Conservation (phyloP, 257 asterid species). For the Knoxia roxburghii region DNA sequence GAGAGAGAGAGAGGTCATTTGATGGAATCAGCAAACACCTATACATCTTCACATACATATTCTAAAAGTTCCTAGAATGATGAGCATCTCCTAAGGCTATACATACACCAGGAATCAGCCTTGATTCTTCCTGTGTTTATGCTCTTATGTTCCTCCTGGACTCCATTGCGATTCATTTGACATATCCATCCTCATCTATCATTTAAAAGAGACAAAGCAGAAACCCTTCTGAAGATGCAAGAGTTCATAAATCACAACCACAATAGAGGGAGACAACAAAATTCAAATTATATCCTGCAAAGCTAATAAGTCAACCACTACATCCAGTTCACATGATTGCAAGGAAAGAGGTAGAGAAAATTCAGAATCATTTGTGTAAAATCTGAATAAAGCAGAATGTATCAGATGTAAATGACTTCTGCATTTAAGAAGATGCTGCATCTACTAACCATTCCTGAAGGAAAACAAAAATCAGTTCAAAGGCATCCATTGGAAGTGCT, state of each 20-base stretch:
- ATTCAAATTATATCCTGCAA: neutral
- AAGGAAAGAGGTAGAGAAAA: neutral
- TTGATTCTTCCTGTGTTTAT: neutral
- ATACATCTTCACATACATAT: too few species aligned
- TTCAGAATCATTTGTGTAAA: neutral
- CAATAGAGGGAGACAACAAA: neutral
- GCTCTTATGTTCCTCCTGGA: neutral
- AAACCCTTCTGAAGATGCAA: too few species aligned
- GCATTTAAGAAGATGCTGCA: constrained; percentile 13
- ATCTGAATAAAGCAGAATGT: neutral
- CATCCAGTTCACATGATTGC: neutral
- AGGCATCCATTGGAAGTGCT: constrained; percentile 85
- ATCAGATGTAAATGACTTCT: neutral
- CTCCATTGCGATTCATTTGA: neutral
- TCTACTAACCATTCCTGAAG: constrained; percentile 75
- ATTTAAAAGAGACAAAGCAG: too few species aligned
- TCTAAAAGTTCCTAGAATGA: too few species aligned
- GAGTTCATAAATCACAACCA: too few species aligned
- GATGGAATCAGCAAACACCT: too few species aligned
- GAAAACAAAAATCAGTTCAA: constrained; percentile 66
- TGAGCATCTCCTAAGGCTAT: neutral
- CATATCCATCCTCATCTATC: neutral
- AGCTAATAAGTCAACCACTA: too few species aligned
- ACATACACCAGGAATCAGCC: neutral
- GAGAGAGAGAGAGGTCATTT: too few species aligned